Conservation (phyloP, 495 filamentous ascomycete species). For the Aspergillus bertholletiae region DNA sequence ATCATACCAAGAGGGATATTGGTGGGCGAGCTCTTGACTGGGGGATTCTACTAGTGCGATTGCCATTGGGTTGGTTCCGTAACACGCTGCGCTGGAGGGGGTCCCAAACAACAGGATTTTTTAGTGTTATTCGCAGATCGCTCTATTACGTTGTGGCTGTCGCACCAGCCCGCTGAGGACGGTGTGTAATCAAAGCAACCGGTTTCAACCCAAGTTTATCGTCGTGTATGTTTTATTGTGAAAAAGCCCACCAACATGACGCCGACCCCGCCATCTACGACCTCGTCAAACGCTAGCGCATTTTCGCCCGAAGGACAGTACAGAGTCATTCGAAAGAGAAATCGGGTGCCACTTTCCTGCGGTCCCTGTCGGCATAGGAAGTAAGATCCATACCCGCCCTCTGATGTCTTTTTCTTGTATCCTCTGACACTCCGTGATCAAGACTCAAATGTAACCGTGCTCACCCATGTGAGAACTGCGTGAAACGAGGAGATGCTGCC, state of each 20-base stretch:
- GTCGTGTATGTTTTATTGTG: neutral
- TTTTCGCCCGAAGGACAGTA: conserved; percentile 86
- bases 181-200: neutral
- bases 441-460: conserved; percentile 89
- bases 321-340: conserved; percentile 88
- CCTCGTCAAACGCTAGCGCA: conserved; percentile 65
- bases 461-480: conserved; percentile 92
- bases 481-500: conserved; percentile 77
- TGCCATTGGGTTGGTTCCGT: neutral
- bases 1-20: conserved; percentile 10
- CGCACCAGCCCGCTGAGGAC: neutral
- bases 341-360: conserved; percentile 91
- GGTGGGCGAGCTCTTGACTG: conserved; percentile 4
- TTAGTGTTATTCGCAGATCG: neutral
- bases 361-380: conserved; percentile 92
- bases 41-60: neutral
- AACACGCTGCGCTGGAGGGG: neutral
- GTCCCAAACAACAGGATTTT: neutral
- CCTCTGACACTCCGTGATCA: conserved; percentile 36
- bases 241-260: conserved; percentile 52
- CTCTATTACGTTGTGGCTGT: neutral
- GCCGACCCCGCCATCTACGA: conserved; percentile 87
- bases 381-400: conserved; percentile 50
- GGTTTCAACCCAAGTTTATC: neutral
- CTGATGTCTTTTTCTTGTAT: conserved; percentile 21